Evolutionary conservation across 345 rosid genomes (phyloP).

Genomic region (Euclidium syriacum): DNA sequence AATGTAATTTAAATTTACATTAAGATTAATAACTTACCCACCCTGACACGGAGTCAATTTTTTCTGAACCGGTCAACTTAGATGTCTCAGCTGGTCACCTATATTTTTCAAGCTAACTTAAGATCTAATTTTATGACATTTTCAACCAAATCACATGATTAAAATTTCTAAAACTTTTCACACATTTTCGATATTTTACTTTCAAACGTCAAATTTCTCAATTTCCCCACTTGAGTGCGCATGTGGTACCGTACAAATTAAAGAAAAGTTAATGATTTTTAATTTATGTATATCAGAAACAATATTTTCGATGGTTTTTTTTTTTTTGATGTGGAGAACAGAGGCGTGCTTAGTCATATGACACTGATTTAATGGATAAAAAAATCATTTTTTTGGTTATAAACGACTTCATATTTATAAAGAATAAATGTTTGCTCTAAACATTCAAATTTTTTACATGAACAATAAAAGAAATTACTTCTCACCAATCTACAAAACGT

Average conservation of each 20-base stretch:
- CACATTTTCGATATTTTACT: not conserved
- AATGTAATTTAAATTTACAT: not conserved
- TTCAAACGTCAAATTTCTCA: not conserved
- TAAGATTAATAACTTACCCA: not conserved
- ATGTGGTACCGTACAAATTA: slow-evolving; percentile 9
- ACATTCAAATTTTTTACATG: not conserved
- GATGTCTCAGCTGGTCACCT: slow-evolving; percentile 27
- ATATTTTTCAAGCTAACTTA: not conserved
- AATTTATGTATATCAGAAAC: not conserved
- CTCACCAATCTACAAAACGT: too few relatives aligned
- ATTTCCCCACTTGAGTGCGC: slow-evolving; percentile 9
- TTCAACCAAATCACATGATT: slow-evolving; percentile 5
- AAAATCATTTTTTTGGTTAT: not conserved
- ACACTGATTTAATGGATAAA: not conserved
- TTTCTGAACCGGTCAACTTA: slow-evolving; percentile 8
- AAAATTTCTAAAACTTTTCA: not conserved
- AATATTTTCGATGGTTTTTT: not conserved
- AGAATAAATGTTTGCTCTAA: not conserved
- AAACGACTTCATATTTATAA: not conserved
- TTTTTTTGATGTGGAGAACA: not conserved
- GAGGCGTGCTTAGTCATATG: slow-evolving; percentile 6
- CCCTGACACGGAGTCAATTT: slow-evolving; percentile 14
- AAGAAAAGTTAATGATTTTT: not conserved
- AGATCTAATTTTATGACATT: not conserved
- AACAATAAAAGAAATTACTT: too few relatives aligned